Base-by-base conservation (phyloP, 352 stramenopile genomes). In the Pythium chondricola region DNA sequence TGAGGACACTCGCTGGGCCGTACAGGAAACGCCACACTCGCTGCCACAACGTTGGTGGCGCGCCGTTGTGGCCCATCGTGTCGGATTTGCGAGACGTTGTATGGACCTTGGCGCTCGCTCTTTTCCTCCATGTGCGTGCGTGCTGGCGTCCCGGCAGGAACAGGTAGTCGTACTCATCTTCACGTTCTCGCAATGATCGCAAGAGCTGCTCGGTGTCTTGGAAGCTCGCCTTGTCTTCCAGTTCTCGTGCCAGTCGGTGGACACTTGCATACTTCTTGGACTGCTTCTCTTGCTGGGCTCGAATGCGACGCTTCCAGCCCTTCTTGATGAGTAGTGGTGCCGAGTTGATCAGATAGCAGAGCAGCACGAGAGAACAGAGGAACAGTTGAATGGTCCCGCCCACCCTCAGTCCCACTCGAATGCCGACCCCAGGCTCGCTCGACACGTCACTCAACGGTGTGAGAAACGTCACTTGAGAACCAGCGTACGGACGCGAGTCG, bases 251-350 rank as follows among this genome's bases (percentile, higher is more conserved):
- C 31, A 45, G 37, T 14, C 61, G 58, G 16, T 76, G 67, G 0
- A 52, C 29, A 38, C 56, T 73, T 1, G 69, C 71, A 2, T 48
- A 72, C 9, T 61, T 56, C 63, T 85, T 81, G 6, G 71, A 83
- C 20, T 52, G 43, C 17, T 56, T 60, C 9, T 63, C 55, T 54
- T 74, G 57, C 20, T 83, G 54, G 4, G 49, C 43, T 13, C 69
- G 64, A 47, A 74, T 73, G 21, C 71, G 71, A 2, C 69, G 68
- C 44, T 84, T 86, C 69, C 74, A 83, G 3, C 72, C 71, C 49
- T 85, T 81, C 49, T 85, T 83, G 18, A 89, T 75, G 6, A 85
- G 31, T 18, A 86, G 42, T 7, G 77, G 77, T 2, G 74, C 77
- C 13, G 71, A 81, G 40, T 89, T 89, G 29, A 82, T 58, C 40